Base-by-base conservation (phyloP, 2,329 filamentous ascomycete genomes). In the Colletotrichum lindemuthianum region DNA sequence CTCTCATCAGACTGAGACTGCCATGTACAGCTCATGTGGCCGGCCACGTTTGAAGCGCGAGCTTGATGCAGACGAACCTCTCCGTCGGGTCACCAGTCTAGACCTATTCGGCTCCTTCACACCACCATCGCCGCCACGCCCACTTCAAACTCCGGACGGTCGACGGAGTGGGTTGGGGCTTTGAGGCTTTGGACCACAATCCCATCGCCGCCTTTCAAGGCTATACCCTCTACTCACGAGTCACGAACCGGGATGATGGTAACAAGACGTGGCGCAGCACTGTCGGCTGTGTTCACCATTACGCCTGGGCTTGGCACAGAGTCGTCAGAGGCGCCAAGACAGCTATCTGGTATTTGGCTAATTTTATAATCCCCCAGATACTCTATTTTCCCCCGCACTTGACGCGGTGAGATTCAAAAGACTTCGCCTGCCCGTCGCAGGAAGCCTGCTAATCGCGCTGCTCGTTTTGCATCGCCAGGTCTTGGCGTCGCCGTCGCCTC, bases 21-120 rank as follows among this genome's bases (percentile, higher is more conserved):
- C n/a, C n/a, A n/a, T n/a, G n/a, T n/a, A 24, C 32, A 44, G 45
- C 39, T 55, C 39, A 16, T 51, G 24, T 41, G 39, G 45, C 33
- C 44, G 24, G 50, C 24, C 57, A 56, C 44, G 34, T 60, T 49
- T 8, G 10, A 13, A 24, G 24, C 15, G n/a, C n/a, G n/a, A n/a
- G n/a, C n/a, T n/a, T n/a, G n/a, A 45, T 51, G 61, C 13, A 56
- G 61, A 61, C 8, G 61, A 65, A 65, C 57, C 40, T 49, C 45
- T 11, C 33, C n/a, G 47, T 54, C 40, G 57, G 58, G 45, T 60
- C 33, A 15, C 15, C 12, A 15, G 50, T 36, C 34, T 15, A 2
- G n/a, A 37, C 39, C 32, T 45, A 41, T 60, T 41, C 34, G 57
- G 37, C 43, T 41, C 3, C 24, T 4, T 4, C 24, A 24, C 37